Percentiles rank a stretch among this genome's conserved stretches.
These are phyloP conservation scores for Amaranthus palmeri DNA, from an alignment of 148 eudicot genomes.

Conservation along the genomic window DNA sequence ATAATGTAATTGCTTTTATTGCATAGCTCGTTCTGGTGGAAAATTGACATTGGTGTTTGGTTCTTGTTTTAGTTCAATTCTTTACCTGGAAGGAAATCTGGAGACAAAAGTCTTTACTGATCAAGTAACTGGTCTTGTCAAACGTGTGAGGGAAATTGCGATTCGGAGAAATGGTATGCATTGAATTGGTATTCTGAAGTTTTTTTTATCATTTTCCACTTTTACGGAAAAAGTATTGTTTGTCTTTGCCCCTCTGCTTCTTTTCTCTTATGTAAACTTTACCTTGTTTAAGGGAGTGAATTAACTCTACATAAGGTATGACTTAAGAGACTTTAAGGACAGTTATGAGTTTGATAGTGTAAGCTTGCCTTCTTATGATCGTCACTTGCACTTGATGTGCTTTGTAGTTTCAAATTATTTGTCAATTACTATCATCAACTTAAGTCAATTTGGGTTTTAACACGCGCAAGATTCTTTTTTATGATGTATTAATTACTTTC, in stretches of 20 bases:
- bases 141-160: conserved; percentile 84
- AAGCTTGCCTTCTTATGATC: too few species aligned
- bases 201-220: neutral
- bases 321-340: too few species aligned
- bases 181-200: neutral
- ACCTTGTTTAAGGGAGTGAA: neutral
- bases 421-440: too few species aligned
- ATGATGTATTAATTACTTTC: conserved; percentile 9
- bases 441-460: too few species aligned
- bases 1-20: neutral
- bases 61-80: conserved; percentile 42
- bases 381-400: neutral
- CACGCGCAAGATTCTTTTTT: neutral
- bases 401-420: too few species aligned
- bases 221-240: neutral
- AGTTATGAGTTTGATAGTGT: neutral
- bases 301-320: neutral
- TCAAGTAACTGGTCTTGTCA: conserved; percentile 68
- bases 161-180: conserved; percentile 57
- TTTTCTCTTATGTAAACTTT: neutral
- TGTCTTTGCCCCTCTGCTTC: neutral
- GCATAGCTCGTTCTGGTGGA: neutral
- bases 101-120: conserved; percentile 77
- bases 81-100: conserved; percentile 86
- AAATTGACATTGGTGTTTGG: neutral